phyloP scores from a whole-genome alignment of 495 filamentous ascomycete species.

The Lindgomyces ingoldianus region DNA sequence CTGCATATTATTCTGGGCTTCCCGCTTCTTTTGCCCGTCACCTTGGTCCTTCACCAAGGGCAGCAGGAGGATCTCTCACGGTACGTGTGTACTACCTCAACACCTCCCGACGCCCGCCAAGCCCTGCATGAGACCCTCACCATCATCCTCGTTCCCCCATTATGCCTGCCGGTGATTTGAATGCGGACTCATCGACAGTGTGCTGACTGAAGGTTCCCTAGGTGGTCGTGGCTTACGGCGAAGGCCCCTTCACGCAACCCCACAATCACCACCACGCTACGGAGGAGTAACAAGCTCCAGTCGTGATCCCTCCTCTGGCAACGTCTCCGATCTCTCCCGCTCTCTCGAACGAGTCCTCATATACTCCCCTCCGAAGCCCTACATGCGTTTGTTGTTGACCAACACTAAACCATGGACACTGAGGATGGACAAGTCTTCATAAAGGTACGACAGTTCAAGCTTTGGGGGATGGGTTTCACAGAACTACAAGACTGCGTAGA shows the following conservation, averaged over 20 bases:
- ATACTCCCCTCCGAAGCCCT: conserved; percentile 13
- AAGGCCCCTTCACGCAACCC: not conserved
- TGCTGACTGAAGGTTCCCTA: conserved; percentile 20
- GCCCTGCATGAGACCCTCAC: conserved; percentile 13
- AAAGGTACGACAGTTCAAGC: conserved; percentile 35
- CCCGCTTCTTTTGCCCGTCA: conserved; percentile 21
- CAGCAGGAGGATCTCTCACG: conserved; percentile 20
- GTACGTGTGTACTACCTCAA: conserved; percentile 3
- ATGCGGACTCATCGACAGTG: not conserved
- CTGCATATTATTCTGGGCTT: conserved; percentile 27
- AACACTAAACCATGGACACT: conserved; percentile 36
- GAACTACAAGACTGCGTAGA: not conserved
- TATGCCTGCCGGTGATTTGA: not conserved
- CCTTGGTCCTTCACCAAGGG: conserved; percentile 35
- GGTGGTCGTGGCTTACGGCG: conserved; percentile 17
- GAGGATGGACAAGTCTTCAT: conserved; percentile 44
- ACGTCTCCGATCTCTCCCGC: not conserved
- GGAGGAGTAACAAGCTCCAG: conserved; percentile 23
- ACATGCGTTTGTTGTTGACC: conserved; percentile 28
- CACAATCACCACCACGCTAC: conserved; percentile 8
- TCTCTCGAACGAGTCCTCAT: not conserved
- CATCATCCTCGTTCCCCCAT: not conserved
- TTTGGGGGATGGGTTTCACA: not conserved
- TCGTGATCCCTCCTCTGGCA: conserved; percentile 4
- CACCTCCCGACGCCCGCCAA: conserved; percentile 1